Evolutionary conservation across 1,284 basidiomycete genomes (phyloP), one percentile per base, ranked within the genome.

Genomic region (Puccinia horiana): DNA sequence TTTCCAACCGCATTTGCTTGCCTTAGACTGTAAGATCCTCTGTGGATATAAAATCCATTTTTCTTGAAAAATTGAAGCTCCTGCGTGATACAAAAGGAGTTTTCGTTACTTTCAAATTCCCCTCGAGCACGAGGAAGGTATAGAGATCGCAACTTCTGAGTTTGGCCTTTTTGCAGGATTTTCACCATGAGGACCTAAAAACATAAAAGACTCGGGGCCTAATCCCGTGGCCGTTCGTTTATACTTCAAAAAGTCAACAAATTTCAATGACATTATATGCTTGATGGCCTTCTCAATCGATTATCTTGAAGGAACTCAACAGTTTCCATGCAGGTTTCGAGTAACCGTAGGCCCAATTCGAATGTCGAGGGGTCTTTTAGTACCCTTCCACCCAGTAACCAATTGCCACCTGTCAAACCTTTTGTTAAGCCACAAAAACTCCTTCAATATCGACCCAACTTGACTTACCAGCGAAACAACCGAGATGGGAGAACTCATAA

Each of bases 401-500:
- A 82, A 67, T 82, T 82, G 4, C 81, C 81, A 42, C 80, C 80
- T 81, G 49, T 18, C 35, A 47, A 44, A 20, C 44, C 14, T n/a
- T 44, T 44, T 5, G 8, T 42, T 44, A 67, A 26, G 40, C 65
- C 20, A 5, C 23, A 42, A 42, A 44, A 29, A 26, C 8, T 9
- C 32, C 32, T 65, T 37, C 26, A 29, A 44, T 26, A 29, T 44
- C 14, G 42, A 29, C 65, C 6, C 9, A 47, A 12, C 9, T n/a
- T 47, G 42, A 47, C 58, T 56, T 29, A 75, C 73, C 52, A 29
- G 81, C 63, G 67, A 82, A 82, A n/a, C 81, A 82, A 40, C 56
- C 81, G 18, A 82, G 81, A 82, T 82, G 81, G 0, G 81, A 76
- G 56, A 70, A 82, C 52, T 37, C 29, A 29, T 69, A 58, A 76